Conservation (phyloP, 495 filamentous ascomycete species). For the Xylaria cubensis region DNA sequence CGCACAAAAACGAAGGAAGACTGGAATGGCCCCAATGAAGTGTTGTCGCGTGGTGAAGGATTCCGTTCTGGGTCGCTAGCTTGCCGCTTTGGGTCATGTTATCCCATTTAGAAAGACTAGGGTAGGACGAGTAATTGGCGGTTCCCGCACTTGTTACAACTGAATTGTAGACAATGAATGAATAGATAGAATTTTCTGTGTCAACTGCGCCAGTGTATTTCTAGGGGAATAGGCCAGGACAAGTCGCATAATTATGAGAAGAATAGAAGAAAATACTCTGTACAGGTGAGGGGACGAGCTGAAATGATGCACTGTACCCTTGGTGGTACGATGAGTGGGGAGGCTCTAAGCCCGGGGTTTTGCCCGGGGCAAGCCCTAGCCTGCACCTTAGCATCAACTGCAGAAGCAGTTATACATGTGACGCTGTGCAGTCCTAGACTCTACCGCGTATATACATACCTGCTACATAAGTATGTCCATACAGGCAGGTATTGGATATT, state of each 20-base stretch:
- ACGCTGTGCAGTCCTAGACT: neutral
- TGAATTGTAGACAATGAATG: neutral
- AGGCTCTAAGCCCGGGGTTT: neutral
- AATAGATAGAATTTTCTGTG: neutral
- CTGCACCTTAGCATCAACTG: neutral
- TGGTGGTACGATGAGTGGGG: conserved; percentile 1
- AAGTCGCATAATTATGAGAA: neutral
- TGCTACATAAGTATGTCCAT: neutral
- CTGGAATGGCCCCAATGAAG: neutral
- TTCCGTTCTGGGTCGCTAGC: neutral
- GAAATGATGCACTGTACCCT: neutral
- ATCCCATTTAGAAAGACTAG: neutral
- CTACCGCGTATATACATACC: neutral
- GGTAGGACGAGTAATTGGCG: neutral
- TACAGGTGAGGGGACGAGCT: neutral
- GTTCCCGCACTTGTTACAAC: neutral
- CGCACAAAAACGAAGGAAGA: neutral
- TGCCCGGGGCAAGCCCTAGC: neutral
- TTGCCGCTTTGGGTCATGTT: conserved; percentile 14
- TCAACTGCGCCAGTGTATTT: neutral
- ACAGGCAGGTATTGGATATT: neutral
- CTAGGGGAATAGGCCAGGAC: neutral
- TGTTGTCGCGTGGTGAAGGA: conserved; percentile 9
- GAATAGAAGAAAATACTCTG: neutral
- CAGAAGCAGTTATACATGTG: conserved; percentile 6